Evolutionary conservation across 1,139 yeast species (phyloP).

Genomic region (Meyerozyma athensensis): DNA sequence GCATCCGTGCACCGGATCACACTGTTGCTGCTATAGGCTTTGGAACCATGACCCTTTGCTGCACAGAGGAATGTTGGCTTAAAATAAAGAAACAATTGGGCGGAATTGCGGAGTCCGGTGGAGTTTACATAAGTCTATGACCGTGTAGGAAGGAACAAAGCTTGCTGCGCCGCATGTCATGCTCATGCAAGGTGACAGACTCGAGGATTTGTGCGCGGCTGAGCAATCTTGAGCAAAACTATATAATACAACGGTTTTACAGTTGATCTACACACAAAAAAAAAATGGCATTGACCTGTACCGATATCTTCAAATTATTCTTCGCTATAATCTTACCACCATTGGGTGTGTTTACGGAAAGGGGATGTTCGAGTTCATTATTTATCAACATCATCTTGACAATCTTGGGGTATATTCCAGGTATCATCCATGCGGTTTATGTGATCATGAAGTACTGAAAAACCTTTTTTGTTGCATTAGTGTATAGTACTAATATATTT

Average conservation of each 20-base stretch:
- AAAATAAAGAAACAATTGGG: too few species aligned
- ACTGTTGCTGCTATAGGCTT: too few species aligned
- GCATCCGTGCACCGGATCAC: too few species aligned
- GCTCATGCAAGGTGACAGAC: not conserved
- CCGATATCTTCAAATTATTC: slow-evolving; percentile 52
- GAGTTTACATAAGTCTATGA: not conserved
- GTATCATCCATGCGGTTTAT: slow-evolving; percentile 61
- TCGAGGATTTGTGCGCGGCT: not conserved
- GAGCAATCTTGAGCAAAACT: not conserved
- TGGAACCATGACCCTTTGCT: too few species aligned
- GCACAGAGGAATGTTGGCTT: too few species aligned
- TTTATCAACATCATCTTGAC: slow-evolving; percentile 59
- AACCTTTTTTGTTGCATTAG: not conserved
- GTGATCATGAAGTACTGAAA: slow-evolving; percentile 38
- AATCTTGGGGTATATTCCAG: slow-evolving; percentile 61
- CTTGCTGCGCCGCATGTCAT: not conserved
- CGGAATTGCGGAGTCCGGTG: slow-evolving; percentile 1
- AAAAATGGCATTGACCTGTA: slow-evolving; percentile 3
- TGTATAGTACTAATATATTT: not conserved
- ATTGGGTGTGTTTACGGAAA: slow-evolving; percentile 67
- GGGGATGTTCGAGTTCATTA: slow-evolving; percentile 55
- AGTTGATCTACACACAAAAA: not conserved
- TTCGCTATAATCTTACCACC: slow-evolving; percentile 68
- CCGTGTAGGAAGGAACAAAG: too few species aligned
- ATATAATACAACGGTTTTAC: not conserved